Evolutionary conservation across 2,329 filamentous ascomycete species (phyloP), one percentile per base, ranked within the genome.

Genomic region (Lachnellula willkommii): DNA sequence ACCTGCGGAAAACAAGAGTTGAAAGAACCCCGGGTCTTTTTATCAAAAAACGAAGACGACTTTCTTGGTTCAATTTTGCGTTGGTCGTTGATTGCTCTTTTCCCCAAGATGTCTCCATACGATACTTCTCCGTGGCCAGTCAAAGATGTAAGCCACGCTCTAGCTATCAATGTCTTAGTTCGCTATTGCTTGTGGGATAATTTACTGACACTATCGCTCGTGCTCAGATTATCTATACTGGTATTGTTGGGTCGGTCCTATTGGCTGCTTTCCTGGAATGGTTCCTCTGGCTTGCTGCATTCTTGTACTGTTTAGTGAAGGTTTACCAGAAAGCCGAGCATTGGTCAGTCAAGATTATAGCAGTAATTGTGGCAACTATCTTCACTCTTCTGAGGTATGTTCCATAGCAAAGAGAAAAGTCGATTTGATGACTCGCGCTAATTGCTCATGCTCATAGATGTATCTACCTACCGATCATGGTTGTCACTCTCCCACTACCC

Each of bases 261-360:
- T 66, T 94, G 24, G 89, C 88, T 57, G 93, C 93, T 2, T 78
- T 91, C 32, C 77, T 97, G 8, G 93, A 97, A 74, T 97, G 94
- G 91, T 85, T 96, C 58, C 81, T 97, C 14, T 96, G 92, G 90
- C 79, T 97, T 42, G 84, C 88, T n/a, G 91, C 93, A 3, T 97
- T 97, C 69, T 70, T 94, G 60, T 97, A 96, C 73, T 97, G 93
- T 69, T 77, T 96, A 1, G 75, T 84, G 68, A 96, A 96, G 71
- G 91, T 93, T 32, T 96, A 88, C 66, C 78, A 83, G 61, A 97
- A 97, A 71, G 91, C 93, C 20, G 90, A 95, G 65, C 88, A 90
- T 69, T 91, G 88, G 84, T 90, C 87, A 45, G 88, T 95, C 59
- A 83, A 83, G 57, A 72, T 92, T 5, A 77, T 97, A 49, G 87